Conservation (phyloP, 495 filamentous ascomycete genomes). For the Talaromyces borbonicus region DNA sequence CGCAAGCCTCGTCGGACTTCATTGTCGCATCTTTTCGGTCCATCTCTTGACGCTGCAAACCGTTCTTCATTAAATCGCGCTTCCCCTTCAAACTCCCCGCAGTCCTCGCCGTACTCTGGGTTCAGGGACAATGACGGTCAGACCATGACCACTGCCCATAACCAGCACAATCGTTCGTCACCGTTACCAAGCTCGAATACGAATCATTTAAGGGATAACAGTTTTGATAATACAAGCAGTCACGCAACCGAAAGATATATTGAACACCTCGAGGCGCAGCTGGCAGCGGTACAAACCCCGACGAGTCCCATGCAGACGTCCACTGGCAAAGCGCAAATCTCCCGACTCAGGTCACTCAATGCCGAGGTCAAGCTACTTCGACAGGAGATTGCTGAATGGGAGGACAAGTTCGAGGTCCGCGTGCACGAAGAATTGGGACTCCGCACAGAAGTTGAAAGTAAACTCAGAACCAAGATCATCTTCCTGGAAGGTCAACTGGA, state of each 20-base stretch:
- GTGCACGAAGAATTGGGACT: slow-evolving; percentile 8
- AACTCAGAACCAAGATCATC: slow-evolving; percentile 8
- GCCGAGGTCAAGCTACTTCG: slow-evolving; percentile 9
- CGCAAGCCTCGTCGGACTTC: slow-evolving; percentile 10
- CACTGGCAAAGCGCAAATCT: slow-evolving; percentile 21
- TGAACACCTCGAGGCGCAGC: slow-evolving; percentile 38
- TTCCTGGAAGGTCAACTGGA: slow-evolving; percentile 10
- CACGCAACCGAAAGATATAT: slow-evolving; percentile 31
- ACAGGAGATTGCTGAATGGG: slow-evolving; percentile 11
- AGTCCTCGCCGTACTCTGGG: slow-evolving; percentile 3
- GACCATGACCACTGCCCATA: background rate
- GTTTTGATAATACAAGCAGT: slow-evolving; percentile 11
- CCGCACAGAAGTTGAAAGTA: slow-evolving; percentile 7
- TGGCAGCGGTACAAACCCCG: slow-evolving; percentile 28
- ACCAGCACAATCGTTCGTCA: slow-evolving; percentile 2
- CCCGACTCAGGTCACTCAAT: slow-evolving; percentile 22
- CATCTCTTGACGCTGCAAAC: slow-evolving; percentile 3
- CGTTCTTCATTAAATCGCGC: slow-evolving; percentile 4
- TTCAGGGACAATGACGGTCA: slow-evolving; percentile 5
- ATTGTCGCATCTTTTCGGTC: slow-evolving; percentile 14
- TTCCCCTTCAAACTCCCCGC: slow-evolving; percentile 7
- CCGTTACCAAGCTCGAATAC: slow-evolving; percentile 12
- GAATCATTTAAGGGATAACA: slow-evolving; percentile 7
- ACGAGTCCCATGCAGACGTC: slow-evolving; percentile 29
- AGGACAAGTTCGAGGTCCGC: slow-evolving; percentile 11